phyloP scores from a whole-genome alignment of 1,284 basidiomycete genomes.

The Chiua sp. region DNA sequence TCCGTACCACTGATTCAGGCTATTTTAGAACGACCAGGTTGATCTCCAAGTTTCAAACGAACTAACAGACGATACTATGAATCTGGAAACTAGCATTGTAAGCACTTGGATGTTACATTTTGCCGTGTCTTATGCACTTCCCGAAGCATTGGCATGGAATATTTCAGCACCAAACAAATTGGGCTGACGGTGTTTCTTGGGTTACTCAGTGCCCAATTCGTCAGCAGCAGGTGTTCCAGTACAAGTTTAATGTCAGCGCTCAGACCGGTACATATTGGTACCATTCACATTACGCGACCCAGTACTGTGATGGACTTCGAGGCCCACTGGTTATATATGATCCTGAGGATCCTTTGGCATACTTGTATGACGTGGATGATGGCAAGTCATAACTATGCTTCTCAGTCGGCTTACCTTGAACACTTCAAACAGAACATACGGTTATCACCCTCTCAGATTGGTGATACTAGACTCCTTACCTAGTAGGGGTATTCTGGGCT shows the following conservation, averaged over 20 bases:
- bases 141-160: constrained; percentile 36
- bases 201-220: constrained; percentile 37
- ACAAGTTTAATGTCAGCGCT: constrained; percentile 19
- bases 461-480: constrained; percentile 5
- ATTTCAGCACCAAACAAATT: constrained; percentile 22
- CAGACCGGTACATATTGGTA: constrained; percentile 34
- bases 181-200: constrained; percentile 28
- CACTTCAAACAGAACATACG: too few relatives aligned
- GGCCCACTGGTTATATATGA: constrained; percentile 44
- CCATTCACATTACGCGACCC: constrained; percentile 26
- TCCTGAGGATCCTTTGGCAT: constrained; percentile 33
- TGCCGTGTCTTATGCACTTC: background rate
- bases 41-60: constrained; percentile 15
- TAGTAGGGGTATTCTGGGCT: background rate
- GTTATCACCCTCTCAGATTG: constrained; percentile 26
- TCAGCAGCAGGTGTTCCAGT: constrained; percentile 17
- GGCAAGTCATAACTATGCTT: constrained; percentile 19
- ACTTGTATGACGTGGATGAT: constrained; percentile 40
- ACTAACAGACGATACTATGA: constrained; percentile 31
- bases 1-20: background rate
- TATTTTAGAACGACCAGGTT: background rate
- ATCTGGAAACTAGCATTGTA: constrained; percentile 36
- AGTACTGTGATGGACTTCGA: constrained; percentile 49
- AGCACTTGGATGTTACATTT: background rate
- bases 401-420: too few relatives aligned